phyloP scores from a whole-genome alignment of 2,329 filamentous ascomycete genomes.

The Mariannaea sp. region DNA sequence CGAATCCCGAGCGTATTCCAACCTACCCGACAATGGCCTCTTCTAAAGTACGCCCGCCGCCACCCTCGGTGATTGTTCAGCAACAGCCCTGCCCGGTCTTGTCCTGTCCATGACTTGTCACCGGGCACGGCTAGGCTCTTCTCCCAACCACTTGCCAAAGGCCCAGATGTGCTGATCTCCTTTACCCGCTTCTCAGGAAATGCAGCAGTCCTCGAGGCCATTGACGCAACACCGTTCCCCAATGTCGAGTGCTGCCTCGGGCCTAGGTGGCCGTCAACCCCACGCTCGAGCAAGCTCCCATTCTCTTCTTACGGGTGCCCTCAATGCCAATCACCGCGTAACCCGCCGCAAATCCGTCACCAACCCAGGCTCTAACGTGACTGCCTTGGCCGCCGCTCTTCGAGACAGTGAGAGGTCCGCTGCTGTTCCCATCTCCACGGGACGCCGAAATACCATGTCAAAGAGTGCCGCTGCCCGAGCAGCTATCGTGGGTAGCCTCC shows the following conservation, averaged over 20 bases:
- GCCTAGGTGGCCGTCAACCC: slow-evolving; percentile 62
- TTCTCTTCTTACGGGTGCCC: slow-evolving; percentile 75
- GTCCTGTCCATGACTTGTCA: slow-evolving; percentile 31
- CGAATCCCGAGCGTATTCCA: slow-evolving; percentile 42
- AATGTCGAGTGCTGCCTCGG: slow-evolving; percentile 63
- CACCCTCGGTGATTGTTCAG: slow-evolving; percentile 29
- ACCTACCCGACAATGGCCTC: slow-evolving; percentile 61
- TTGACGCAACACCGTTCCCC: slow-evolving; percentile 66
- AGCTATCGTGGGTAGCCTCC: slow-evolving; percentile 60
- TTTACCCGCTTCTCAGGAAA: slow-evolving; percentile 56
- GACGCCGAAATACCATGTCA: slow-evolving; percentile 71
- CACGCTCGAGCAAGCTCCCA: slow-evolving; percentile 80
- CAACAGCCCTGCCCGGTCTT: slow-evolving; percentile 25
- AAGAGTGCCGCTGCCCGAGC: slow-evolving; percentile 62
- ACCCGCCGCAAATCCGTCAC: slow-evolving; percentile 94
- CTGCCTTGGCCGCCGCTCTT: slow-evolving; percentile 74
- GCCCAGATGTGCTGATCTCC: slow-evolving; percentile 44
- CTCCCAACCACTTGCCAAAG: slow-evolving; percentile 34
- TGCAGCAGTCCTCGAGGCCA: slow-evolving; percentile 69
- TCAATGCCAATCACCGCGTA: slow-evolving; percentile 83
- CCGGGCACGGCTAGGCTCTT: slow-evolving; percentile 40
- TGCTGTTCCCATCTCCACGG: slow-evolving; percentile 62
- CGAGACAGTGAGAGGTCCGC: slow-evolving; percentile 66
- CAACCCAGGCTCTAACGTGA: slow-evolving; percentile 71
- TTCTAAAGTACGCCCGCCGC: slow-evolving; percentile 58